Conservation (phyloP, 768 basidiomycete genomes). For the Kwoniella shandongensis region DNA sequence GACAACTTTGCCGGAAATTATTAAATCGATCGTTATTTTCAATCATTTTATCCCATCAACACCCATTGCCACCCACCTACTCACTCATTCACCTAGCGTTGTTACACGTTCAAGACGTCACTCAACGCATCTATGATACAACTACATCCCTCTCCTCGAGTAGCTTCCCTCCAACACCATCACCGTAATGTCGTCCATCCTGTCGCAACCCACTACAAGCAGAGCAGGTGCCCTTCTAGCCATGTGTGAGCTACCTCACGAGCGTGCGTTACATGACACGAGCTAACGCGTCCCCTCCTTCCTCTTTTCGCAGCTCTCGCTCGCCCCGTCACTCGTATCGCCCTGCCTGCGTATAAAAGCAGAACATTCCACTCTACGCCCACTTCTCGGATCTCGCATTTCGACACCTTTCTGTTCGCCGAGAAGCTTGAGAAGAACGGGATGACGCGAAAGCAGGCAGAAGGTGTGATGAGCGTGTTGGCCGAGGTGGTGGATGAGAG, state of each 20-base stretch:
- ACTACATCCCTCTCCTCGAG: no score
- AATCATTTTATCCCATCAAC: slow-evolving; percentile 2
- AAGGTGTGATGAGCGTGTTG: slow-evolving; percentile 96
- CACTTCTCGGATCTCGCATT: slow-evolving; percentile 59
- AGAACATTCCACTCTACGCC: slow-evolving; percentile 6
- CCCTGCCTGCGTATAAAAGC: background rate
- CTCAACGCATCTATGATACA: no score
- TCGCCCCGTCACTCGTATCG: slow-evolving; percentile 6
- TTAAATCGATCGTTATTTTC: slow-evolving; percentile 15
- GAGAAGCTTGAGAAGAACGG: slow-evolving; percentile 86
- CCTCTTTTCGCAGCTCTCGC: slow-evolving; percentile 8
- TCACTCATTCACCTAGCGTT: background rate
- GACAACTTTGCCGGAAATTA: slow-evolving; percentile 9
- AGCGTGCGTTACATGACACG: background rate
- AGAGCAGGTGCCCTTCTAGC: slow-evolving; percentile 36
- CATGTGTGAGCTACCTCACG: slow-evolving; percentile 21
- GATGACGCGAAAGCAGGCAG: slow-evolving; percentile 83
- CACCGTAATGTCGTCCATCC: slow-evolving; percentile 15
- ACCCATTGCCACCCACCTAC: background rate
- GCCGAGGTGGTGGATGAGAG: slow-evolving; percentile 97
- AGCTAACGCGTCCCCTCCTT: background rate
- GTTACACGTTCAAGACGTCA: background rate
- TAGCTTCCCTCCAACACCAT: no score
- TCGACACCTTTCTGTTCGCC: slow-evolving; percentile 94
- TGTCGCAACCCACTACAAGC: slow-evolving; percentile 32